A percentile compares a stretch with the other conserved stretches of the same genome.
Evolutionary conservation across 331 rosid genomes (phyloP).

Genomic region (Rosa hybrid): DNA sequence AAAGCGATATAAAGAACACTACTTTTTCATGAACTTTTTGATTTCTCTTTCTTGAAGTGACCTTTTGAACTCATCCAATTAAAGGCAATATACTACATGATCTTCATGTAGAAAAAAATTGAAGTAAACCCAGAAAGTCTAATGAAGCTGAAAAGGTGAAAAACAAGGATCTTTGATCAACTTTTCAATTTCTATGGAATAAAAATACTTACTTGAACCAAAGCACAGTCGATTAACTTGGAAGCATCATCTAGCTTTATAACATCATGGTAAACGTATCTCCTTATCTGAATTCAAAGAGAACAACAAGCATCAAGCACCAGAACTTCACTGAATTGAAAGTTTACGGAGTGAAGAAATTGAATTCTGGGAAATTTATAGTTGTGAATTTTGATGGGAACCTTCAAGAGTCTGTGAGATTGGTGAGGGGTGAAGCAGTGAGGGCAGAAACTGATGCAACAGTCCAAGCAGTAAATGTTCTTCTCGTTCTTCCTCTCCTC

Average conservation of each 20-base stretch:
- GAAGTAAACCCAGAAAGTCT: neutral
- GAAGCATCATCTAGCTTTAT: conserved; percentile 75
- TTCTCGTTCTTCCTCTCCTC: conserved; percentile 87
- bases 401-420: conserved; percentile 88
- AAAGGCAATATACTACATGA: neutral
- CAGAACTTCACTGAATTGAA: neutral
- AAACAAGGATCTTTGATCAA: conserved; percentile 2
- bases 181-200: neutral
- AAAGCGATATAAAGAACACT: neutral
- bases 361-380: neutral
- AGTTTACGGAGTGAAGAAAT: neutral
- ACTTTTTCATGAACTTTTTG: conserved; percentile 6
- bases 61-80: neutral
- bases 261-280: conserved; percentile 84
- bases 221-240: conserved; percentile 70
- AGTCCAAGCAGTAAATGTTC: conserved; percentile 85
- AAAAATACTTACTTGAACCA: conserved; percentile 63
- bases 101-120: conserved; percentile 3
- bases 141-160: conserved; percentile 9
- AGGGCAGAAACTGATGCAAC: conserved; percentile 89
- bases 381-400: neutral
- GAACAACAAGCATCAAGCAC: neutral
- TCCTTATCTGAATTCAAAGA: conserved; percentile 58
- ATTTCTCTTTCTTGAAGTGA: neutral
- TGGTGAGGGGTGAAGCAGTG: conserved; percentile 74